Evolutionary conservation across 805 yeast species (phyloP).

Genomic region (Metschnikowia arizonensis): DNA sequence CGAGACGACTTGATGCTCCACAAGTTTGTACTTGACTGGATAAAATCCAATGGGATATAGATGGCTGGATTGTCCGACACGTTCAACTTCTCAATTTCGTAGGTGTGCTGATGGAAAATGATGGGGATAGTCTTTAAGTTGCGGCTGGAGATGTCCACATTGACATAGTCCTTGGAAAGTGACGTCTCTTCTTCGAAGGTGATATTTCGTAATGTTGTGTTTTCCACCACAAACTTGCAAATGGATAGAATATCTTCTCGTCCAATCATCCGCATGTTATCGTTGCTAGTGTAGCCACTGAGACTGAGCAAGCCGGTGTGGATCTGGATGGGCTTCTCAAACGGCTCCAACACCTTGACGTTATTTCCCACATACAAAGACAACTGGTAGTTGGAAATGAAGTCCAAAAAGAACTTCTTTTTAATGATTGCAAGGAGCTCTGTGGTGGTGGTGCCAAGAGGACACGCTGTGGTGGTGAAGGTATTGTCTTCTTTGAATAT

Average conservation of each 20-base stretch:
- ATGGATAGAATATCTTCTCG: constrained; percentile 79
- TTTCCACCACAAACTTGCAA: constrained; percentile 73
- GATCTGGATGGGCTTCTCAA: constrained; percentile 72
- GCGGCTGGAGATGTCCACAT: constrained; percentile 68
- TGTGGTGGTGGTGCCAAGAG: constrained; percentile 70
- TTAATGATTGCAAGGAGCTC: constrained; percentile 70
- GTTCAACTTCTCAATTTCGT: constrained; percentile 75
- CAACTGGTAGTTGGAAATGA: constrained; percentile 69
- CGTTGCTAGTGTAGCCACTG: constrained; percentile 78
- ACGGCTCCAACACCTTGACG: constrained; percentile 65
- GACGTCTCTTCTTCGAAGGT: constrained; percentile 68
- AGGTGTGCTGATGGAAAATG: constrained; percentile 71
- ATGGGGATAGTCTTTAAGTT: constrained; percentile 83
- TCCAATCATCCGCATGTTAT: constrained; percentile 72
- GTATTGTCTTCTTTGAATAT: constrained; percentile 82
- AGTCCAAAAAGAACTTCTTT: constrained; percentile 70
- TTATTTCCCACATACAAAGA: constrained; percentile 72
- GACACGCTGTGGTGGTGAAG: constrained; percentile 77
- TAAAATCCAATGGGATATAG: constrained; percentile 76
- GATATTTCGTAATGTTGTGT: constrained; percentile 55
- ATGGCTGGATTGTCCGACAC: constrained; percentile 86
- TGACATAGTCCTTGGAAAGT: constrained; percentile 60
- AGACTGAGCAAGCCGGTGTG: constrained; percentile 68
- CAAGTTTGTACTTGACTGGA: constrained; percentile 75
- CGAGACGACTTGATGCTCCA: constrained; percentile 62